Conservation (phyloP, 306 rosid species). For the Cucurbita ficifolia region DNA sequence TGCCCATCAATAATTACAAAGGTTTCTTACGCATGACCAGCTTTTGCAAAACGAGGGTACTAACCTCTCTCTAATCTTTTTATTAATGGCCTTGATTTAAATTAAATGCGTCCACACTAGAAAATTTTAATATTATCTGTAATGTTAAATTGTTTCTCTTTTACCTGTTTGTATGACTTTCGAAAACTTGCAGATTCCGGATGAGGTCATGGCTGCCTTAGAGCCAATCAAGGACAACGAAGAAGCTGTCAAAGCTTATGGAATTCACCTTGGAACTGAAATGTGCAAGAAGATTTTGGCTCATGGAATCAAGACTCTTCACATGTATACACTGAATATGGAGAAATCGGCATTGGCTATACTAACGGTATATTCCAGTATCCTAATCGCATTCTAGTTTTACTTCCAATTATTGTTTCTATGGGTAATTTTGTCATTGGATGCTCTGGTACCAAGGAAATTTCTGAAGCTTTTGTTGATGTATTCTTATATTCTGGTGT, state of each 20-base stretch:
- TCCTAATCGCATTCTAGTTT: not conserved
- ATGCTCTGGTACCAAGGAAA: not conserved
- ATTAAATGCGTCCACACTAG: not conserved
- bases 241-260: conserved; percentile 89
- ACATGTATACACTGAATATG: conserved; percentile 85
- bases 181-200: conserved; percentile 47
- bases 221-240: conserved; percentile 95
- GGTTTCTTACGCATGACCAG: conserved; percentile 96
- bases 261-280: conserved; percentile 88
- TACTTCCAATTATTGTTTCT: not conserved
- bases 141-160: not conserved
- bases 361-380: conserved; percentile 29
- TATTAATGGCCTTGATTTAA: not conserved
- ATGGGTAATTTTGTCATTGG: not conserved
- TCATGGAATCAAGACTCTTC: conserved; percentile 80
- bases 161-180: not conserved
- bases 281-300: conserved; percentile 91
- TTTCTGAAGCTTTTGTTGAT: not conserved
- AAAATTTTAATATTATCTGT: not conserved
- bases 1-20: conserved; percentile 95
- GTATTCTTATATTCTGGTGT: not conserved
- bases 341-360: conserved; percentile 86
- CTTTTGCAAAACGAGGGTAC: conserved; percentile 93
- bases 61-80: not conserved
- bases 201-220: conserved; percentile 63